Evolutionary conservation across 805 yeast genomes (phyloP).

Genomic region (Suhomyces canberraensis): DNA sequence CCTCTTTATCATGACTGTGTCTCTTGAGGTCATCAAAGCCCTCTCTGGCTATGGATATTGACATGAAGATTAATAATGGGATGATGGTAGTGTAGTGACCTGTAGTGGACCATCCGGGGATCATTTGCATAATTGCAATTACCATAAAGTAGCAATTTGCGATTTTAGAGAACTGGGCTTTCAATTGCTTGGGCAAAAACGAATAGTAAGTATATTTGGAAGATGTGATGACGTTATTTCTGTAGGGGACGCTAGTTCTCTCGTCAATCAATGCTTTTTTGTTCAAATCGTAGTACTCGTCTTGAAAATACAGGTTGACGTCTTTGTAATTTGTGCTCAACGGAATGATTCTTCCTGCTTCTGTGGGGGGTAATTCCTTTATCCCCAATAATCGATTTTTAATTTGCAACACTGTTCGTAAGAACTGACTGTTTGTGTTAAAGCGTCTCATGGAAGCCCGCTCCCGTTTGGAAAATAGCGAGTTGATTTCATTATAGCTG

Average conservation of each 20-base stretch:
- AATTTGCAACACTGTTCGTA: slow-evolving; percentile 14
- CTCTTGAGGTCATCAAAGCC: slow-evolving; percentile 91
- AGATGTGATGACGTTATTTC: slow-evolving; percentile 72
- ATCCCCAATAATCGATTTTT: slow-evolving; percentile 45
- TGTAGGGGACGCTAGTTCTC: slow-evolving; percentile 58
- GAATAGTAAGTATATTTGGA: slow-evolving; percentile 79
- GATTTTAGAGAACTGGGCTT: slow-evolving; percentile 87
- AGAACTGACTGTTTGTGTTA: slow-evolving; percentile 10
- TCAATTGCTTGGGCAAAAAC: slow-evolving; percentile 82
- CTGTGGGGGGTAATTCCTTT: slow-evolving; percentile 48
- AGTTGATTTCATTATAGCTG: slow-evolving; percentile 12
- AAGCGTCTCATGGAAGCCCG: slow-evolving; percentile 13
- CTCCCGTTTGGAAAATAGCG: slow-evolving; percentile 17
- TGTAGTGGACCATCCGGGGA: slow-evolving; percentile 96
- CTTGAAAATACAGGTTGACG: slow-evolving; percentile 27
- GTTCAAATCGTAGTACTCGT: slow-evolving; percentile 21
- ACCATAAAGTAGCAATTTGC: slow-evolving; percentile 89
- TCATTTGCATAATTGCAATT: slow-evolving; percentile 90
- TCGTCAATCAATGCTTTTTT: slow-evolving; percentile 57
- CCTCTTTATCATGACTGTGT: slow-evolving; percentile 80
- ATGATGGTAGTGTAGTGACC: slow-evolving; percentile 93
- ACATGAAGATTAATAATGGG: slow-evolving; percentile 80
- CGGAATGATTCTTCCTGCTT: slow-evolving; percentile 76
- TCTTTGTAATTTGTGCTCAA: slow-evolving; percentile 44
- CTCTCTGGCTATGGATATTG: slow-evolving; percentile 87